A percentile compares a stretch with the other conserved stretches of the same genome.
phyloP scores from a whole-genome alignment of 148 eudicot species.

The Persicaria maculosa region DNA sequence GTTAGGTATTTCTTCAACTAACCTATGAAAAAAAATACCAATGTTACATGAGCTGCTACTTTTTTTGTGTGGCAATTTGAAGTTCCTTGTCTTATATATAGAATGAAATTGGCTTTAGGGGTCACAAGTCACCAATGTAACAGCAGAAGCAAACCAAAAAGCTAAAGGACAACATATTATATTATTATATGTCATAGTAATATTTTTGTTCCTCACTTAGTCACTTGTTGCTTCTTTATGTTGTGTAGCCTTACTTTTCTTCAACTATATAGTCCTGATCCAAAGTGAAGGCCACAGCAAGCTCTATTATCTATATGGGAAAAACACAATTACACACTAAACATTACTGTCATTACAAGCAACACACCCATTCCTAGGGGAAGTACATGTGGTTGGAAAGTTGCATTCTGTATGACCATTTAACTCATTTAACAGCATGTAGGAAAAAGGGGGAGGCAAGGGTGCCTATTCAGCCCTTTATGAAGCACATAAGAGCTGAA shows the following conservation, averaged over 20 bases:
- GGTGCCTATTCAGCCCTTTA: neutral
- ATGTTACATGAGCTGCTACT: neutral
- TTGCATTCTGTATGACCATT: neutral
- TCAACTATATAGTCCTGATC: neutral
- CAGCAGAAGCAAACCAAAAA: neutral
- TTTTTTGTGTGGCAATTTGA: neutral
- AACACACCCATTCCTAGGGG: neutral
- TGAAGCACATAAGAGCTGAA: neutral
- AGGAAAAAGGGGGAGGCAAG: too few species aligned
- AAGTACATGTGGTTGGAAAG: too few species aligned
- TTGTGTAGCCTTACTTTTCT: too few species aligned
- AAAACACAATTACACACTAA: constrained; percentile 1
- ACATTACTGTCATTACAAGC: neutral
- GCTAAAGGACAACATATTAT: too few species aligned
- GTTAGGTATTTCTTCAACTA: constrained; percentile 3
- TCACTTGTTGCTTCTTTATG: too few species aligned
- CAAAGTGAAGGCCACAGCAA: neutral
- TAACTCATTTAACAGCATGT: neutral
- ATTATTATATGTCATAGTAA: too few species aligned
- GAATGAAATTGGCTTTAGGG: neutral
- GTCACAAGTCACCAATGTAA: neutral
- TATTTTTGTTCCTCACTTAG: too few species aligned
- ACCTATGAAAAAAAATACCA: neutral
- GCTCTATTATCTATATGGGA: neutral
- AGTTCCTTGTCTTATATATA: neutral